A percentile compares a stretch with the other conserved stretches of the same genome.
Evolutionary conservation across 352 stramenopile species (phyloP).

Genomic region (Phytophthora idaei): DNA sequence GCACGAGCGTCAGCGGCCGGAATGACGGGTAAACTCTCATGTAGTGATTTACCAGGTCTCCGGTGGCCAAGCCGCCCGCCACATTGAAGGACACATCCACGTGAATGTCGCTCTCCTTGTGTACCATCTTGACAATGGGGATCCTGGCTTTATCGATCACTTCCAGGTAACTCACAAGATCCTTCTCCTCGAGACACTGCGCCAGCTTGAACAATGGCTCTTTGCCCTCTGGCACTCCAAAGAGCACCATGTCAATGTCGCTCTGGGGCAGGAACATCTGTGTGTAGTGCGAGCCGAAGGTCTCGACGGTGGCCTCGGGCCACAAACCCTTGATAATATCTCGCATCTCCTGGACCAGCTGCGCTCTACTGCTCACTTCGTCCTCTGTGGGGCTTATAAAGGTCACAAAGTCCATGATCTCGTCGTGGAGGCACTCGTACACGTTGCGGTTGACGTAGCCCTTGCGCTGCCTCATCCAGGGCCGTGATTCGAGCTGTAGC

Average conservation of each 20-base stretch:
- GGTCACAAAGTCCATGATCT: conserved; percentile 95
- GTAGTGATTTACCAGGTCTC: conserved; percentile 90
- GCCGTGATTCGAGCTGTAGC: conserved; percentile 54
- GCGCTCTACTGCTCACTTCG: conserved; percentile 73
- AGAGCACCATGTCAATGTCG: conserved; percentile 95
- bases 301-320: conserved; percentile 72
- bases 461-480: conserved; percentile 70
- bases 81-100: conserved; percentile 96
- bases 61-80: conserved; percentile 78
- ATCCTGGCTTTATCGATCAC: conserved; percentile 95
- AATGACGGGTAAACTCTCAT: conserved; percentile 92
- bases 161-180: conserved; percentile 92
- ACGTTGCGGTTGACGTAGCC: conserved; percentile 71
- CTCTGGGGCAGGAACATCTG: conserved; percentile 92
- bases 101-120: conserved; percentile 87
- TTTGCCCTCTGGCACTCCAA: conserved; percentile 67
- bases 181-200: conserved; percentile 56
- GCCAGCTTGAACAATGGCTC: conserved; percentile 60
- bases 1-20: conserved; percentile 92
- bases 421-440: conserved; percentile 93
- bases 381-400: conserved; percentile 88
- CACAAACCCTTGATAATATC: conserved; percentile 62
- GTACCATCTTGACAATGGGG: conserved; percentile 96
- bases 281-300: conserved; percentile 94
- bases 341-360: conserved; percentile 80